A percentile compares a stretch with the other conserved stretches of the same genome.
Conservation (phyloP, 176 grass and related monocot species). For the Triticum dicoccoides region DNA sequence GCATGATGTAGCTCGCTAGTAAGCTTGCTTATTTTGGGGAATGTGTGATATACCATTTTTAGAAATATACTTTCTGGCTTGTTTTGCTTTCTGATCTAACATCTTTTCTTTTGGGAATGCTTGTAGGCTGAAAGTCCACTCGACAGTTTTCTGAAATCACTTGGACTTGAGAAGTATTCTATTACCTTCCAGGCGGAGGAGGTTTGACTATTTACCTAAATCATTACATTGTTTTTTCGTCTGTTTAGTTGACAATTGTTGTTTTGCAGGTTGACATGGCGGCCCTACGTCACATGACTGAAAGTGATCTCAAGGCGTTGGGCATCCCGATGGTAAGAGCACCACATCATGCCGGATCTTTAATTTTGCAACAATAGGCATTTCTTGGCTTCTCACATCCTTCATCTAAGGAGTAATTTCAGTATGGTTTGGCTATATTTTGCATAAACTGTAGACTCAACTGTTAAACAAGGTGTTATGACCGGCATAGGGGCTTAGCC, state of each 20-base stretch:
- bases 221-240: background rate
- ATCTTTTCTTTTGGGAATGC: constrained; percentile 12
- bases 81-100: constrained; percentile 17
- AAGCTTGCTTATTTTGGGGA: constrained; percentile 15
- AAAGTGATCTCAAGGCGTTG: constrained; percentile 87
- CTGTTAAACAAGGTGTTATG: background rate
- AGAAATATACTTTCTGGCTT: background rate
- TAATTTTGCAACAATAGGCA: background rate
- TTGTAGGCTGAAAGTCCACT: constrained; percentile 71
- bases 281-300: constrained; percentile 94
- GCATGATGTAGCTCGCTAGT: background rate
- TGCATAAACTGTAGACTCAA: background rate
- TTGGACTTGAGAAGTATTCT: constrained; percentile 90
- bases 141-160: constrained; percentile 77
- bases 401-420: background rate
- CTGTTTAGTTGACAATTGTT: constrained; percentile 33
- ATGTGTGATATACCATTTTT: background rate
- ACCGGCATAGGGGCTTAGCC: too few species aligned
- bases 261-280: constrained; percentile 84
- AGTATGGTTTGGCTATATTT: background rate
- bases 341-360: constrained; percentile 5
- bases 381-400: background rate
- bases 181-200: constrained; percentile 94
- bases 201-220: constrained; percentile 39
- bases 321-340: constrained; percentile 87